Evolutionary conservation across 805 yeast genomes (phyloP).

Genomic region (Candida chilensis): DNA sequence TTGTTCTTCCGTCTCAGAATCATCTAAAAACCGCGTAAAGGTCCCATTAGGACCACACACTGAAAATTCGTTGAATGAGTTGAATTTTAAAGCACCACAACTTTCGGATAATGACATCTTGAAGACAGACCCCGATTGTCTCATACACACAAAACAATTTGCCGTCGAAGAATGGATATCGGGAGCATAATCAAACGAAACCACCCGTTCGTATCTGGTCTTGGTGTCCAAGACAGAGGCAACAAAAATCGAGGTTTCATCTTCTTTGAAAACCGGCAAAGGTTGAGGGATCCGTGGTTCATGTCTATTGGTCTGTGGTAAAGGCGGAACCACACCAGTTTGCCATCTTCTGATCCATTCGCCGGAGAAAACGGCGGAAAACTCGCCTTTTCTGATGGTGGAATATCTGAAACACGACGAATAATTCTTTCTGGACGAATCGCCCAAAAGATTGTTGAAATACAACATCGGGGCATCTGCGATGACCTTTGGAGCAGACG

Average conservation of each 20-base stretch:
- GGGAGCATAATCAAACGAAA: conserved; percentile 78
- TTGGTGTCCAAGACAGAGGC: conserved; percentile 66
- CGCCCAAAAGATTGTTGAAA: conserved; percentile 54
- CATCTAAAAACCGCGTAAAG: conserved; percentile 29
- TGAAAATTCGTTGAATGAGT: conserved; percentile 58
- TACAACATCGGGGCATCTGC: conserved; percentile 49
- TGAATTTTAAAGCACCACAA: conserved; percentile 53
- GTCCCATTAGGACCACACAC: conserved; percentile 53
- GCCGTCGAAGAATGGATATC: conserved; percentile 37
- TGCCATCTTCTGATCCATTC: conserved; percentile 75
- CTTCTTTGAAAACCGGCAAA: not conserved
- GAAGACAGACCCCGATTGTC: conserved; percentile 85
- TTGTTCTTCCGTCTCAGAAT: conserved; percentile 11
- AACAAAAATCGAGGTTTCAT: conserved; percentile 47
- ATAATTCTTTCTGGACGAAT: conserved; percentile 48
- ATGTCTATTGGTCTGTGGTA: not conserved
- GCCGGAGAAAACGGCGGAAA: conserved; percentile 74
- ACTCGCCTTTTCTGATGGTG: conserved; percentile 55
- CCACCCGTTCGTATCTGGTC: conserved; percentile 73
- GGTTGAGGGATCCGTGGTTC: no score
- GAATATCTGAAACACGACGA: conserved; percentile 67
- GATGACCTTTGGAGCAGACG: conserved; percentile 8
- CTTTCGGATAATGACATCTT: conserved; percentile 68
- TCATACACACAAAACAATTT: conserved; percentile 72
- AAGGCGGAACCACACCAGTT: conserved; percentile 44